Evolutionary conservation across 805 yeast genomes (phyloP), one percentile per base, ranked within the genome.

Genomic region (Teunomyces lycoperdinae): DNA sequence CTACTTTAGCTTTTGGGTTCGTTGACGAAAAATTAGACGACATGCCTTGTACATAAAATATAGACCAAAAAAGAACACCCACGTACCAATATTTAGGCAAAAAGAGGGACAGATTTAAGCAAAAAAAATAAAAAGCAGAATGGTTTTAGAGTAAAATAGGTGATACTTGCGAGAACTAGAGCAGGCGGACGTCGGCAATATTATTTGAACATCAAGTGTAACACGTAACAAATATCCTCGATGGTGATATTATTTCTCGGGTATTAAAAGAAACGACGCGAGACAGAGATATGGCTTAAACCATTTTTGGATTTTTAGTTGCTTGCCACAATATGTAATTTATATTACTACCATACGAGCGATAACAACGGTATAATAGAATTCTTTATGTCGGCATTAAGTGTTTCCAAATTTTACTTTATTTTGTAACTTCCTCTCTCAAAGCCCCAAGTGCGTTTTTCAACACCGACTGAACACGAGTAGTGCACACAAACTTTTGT

Each of bases 401-500:
- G 41, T 38, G 30, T 38, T 20, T 38, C 16, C 41, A n/a, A 26
- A 24, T 24, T 24, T 38, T 38, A 38, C 41, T 26, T 11, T 41
- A 41, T 28, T 41, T 28, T 13, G 43, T 41, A 41, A 16, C n/a
- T 17, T 29, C 20, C n/a, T 26, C 5, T 13, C 13, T 8, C n/a
- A 24, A 33, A 38, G 41, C 41, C 41, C 26, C 41, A 10, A 20
- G 14, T 26, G 27, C 27, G 10, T 38, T 38, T 38, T 13, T 14
- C 16, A 38, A 38, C 27, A 38, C 28, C 13, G 17, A 17, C 17
- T 26, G 27, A 38, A 38, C 41, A 38, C 41, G 41, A 26, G 41
- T 38, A 38, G 41, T 38, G 41, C 41, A 38, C 41, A 38, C 41
- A 38, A 38, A 38, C 26, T 35, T 35, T 35, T 35, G 39, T 35